Evolutionary conservation across 768 basidiomycete species (phyloP), one percentile per base, ranked within the genome.

Genomic region (Phylloporus rhodoxanthus): DNA sequence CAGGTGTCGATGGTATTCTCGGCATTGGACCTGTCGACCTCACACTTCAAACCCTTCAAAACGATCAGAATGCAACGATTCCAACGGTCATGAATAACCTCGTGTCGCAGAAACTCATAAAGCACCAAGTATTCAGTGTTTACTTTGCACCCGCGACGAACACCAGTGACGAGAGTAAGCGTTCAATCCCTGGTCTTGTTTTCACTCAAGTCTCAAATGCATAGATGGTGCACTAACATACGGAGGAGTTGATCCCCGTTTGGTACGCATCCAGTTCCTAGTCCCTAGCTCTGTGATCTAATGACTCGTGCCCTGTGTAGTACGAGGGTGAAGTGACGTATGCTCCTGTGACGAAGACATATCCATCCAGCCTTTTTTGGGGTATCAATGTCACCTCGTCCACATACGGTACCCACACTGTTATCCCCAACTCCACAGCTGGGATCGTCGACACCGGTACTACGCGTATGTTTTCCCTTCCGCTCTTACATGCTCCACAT

Each of bases 381-480:
- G 64, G 64, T 7, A 58, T 64, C 45, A 50, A 64, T 23, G 39
- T 60, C 14, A 54, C 51, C n/a, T 36, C 32, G 23, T 6, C 21
- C 10, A 50, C 53, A 8, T 55, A 52, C 26, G 58, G 56, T 28
- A 11, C n/a, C 5, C 38, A 36, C 25, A 46, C 41, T 13, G 15
- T 55, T 21, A 58, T 60, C 14, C 41, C 49, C 2, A 32, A 29
- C 2, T 62, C 56, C 5, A 50, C 48, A 9, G 56, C 63, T 30
- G 63, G 63, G 4, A 60, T 65, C 19, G 63, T 64, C 39, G 63
- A 64, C 41, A 57, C 55, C 10, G 62, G 62, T 21, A 64, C 61
- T 21, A 57, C 57, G 21, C 57, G 57, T 59, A 52, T 19, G 57
- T 43, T 9, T 28, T 19, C 42, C 26, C n/a, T 34, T 42, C 8